phyloP scores from a whole-genome alignment of 306 rosid species.

The Carpinus fangiana region DNA sequence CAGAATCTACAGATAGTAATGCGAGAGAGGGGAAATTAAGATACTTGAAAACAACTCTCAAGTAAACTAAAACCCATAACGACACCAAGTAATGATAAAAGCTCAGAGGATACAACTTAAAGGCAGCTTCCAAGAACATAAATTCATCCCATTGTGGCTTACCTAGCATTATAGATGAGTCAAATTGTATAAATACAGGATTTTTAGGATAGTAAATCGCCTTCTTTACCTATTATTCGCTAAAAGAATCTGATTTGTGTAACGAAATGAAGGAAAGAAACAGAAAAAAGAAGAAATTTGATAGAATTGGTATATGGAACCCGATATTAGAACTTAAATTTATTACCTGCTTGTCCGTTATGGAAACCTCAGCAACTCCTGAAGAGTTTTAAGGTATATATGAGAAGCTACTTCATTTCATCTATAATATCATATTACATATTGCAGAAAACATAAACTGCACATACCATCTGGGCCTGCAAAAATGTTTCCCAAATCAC shows the following conservation, averaged over 20 bases:
- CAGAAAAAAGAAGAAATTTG: neutral
- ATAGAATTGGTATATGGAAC: neutral
- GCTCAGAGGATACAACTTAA: neutral
- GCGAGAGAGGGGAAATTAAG: neutral
- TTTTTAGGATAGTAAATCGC: neutral
- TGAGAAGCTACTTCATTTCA: conserved; percentile 7
- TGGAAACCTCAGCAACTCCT: conserved; percentile 74
- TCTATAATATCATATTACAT: conserved; percentile 7
- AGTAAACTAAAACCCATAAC: neutral
- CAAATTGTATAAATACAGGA: neutral
- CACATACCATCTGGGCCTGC: conserved; percentile 69
- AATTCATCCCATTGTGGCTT: neutral
- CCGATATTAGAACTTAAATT: neutral
- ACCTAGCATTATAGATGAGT: neutral
- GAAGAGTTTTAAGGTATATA: conserved; percentile 19
- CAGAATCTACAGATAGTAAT: conserved; percentile 45
- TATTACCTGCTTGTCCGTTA: conserved; percentile 52
- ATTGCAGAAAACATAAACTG: neutral
- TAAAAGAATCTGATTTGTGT: neutral
- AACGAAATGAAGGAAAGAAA: neutral
- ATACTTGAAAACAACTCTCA: conserved; percentile 3
- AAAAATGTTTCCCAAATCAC: conserved; percentile 77
- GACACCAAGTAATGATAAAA: conserved; percentile 1
- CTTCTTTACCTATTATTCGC: neutral
- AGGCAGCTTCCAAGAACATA: neutral